phyloP scores from a whole-genome alignment of 1,139 yeast genomes.

The Lodderomyces parapsilosis region DNA sequence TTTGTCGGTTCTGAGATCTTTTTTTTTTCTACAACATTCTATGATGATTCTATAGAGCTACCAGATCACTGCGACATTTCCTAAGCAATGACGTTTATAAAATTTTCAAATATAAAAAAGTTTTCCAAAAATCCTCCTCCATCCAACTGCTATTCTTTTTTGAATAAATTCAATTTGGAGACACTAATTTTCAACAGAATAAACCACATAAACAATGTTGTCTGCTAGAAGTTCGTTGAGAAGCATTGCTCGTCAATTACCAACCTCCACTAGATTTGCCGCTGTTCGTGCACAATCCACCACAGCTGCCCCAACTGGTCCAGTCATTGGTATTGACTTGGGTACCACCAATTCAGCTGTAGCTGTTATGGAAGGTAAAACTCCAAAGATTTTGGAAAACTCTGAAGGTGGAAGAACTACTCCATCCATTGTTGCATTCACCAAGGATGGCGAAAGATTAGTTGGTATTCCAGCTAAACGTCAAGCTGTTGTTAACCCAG shows the following conservation, averaged over 20 bases:
- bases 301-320: slow-evolving; percentile 54
- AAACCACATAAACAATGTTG: slow-evolving; percentile 29
- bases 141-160: not conserved
- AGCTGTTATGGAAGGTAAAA: slow-evolving; percentile 86
- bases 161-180: slow-evolving; percentile 1
- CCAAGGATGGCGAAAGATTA: slow-evolving; percentile 83
- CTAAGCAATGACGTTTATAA: slow-evolving; percentile 1
- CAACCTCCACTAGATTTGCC: slow-evolving; percentile 12
- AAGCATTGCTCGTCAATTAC: slow-evolving; percentile 27
- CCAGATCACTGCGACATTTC: slow-evolving; percentile 1
- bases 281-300: slow-evolving; percentile 55
- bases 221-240: slow-evolving; percentile 45
- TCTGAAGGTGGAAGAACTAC: slow-evolving; percentile 99
- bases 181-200: not conserved
- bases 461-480: slow-evolving; percentile 99
- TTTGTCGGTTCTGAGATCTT: not conserved
- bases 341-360: slow-evolving; percentile 99
- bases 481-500: slow-evolving; percentile 98
- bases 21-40: not conserved
- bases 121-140: slow-evolving; percentile 1
- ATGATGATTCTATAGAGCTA: not conserved
- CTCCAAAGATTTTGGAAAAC: slow-evolving; percentile 95
- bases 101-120: slow-evolving; percentile 1
- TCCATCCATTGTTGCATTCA: slow-evolving; percentile 97
- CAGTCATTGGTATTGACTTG: slow-evolving; percentile 96